These are phyloP conservation scores for Inga leiocalycina DNA, from an alignment of 306 rosid species.

Conservation along the genomic window DNA sequence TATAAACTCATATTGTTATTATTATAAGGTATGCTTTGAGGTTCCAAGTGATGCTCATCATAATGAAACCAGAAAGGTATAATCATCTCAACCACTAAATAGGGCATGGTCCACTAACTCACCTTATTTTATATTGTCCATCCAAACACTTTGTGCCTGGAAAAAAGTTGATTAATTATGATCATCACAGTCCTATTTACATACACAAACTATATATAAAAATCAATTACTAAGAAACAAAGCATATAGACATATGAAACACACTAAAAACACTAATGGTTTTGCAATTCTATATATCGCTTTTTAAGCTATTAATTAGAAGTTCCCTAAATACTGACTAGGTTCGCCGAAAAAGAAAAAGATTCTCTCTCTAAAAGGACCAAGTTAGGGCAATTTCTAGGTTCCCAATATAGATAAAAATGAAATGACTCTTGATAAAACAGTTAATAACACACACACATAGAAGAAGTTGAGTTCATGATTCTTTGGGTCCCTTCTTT, in stretches of 20 bases:
- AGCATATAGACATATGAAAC: not conserved
- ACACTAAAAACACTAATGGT: not conserved
- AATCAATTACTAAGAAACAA: not conserved
- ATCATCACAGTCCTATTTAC: not conserved
- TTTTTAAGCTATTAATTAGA: not conserved
- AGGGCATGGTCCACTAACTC: constrained; percentile 45
- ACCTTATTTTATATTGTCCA: constrained; percentile 30
- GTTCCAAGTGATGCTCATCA: constrained; percentile 55
- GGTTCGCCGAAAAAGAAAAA: not conserved
- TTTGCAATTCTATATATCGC: not conserved
- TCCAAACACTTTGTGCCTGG: constrained; percentile 14
- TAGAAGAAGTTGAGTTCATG: not conserved
- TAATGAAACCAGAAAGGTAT: constrained; percentile 58
- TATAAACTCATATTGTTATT: constrained; percentile 22
- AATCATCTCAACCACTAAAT: constrained; percentile 42
- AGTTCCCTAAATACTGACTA: not conserved
- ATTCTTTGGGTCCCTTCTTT: constrained; percentile 5
- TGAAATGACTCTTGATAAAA: not conserved
- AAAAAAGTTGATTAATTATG: constrained; percentile 16
- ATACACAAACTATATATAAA: not conserved
- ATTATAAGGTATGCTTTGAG: constrained; percentile 42
- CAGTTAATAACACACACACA: not conserved
- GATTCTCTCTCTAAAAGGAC: not conserved
- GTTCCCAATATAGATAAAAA: not conserved
- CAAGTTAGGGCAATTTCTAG: not conserved